These are phyloP conservation scores for Brassica balearica DNA, from an alignment of 441 rosid genomes.

Conservation along the genomic window DNA sequence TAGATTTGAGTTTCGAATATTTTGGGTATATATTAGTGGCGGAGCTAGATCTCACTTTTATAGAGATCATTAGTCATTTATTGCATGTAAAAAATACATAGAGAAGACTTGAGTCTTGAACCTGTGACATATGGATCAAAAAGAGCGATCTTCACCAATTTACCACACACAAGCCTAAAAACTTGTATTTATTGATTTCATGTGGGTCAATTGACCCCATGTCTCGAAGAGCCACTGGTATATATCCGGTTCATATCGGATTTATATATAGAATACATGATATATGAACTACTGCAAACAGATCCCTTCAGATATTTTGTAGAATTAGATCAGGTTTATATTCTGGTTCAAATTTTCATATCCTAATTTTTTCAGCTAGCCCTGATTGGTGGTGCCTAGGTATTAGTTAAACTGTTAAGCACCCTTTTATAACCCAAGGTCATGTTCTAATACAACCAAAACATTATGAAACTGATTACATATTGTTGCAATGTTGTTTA, in stretches of 20 bases:
- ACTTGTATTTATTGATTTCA: too few relatives aligned
- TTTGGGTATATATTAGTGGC: not conserved
- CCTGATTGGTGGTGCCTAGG: not conserved
- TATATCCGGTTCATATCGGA: not conserved
- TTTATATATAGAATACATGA: not conserved
- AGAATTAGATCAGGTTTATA: not conserved
- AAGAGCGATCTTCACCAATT: too few relatives aligned
- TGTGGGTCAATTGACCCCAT: too few relatives aligned
- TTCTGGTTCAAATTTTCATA: not conserved
- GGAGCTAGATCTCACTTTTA: too few relatives aligned
- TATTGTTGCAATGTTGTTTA: not conserved
- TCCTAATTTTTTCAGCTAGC: not conserved
- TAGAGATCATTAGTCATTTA: too few relatives aligned
- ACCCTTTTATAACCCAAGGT: not conserved
- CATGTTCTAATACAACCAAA: constrained; percentile 29
- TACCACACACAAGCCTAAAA: too few relatives aligned
- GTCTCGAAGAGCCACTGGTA: not conserved
- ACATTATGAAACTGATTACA: not conserved
- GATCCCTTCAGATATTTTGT: constrained; percentile 1
- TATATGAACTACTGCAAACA: not conserved
- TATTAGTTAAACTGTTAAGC: constrained; percentile 15
- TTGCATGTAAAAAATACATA: too few relatives aligned
- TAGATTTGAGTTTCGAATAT: not conserved
- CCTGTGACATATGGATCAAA: too few relatives aligned
- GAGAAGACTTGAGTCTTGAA: too few relatives aligned